A percentile compares a stretch with the other conserved stretches of the same genome.
Conservation (phyloP, 768 basidiomycete species). For the Pulveroboletus sp. region DNA sequence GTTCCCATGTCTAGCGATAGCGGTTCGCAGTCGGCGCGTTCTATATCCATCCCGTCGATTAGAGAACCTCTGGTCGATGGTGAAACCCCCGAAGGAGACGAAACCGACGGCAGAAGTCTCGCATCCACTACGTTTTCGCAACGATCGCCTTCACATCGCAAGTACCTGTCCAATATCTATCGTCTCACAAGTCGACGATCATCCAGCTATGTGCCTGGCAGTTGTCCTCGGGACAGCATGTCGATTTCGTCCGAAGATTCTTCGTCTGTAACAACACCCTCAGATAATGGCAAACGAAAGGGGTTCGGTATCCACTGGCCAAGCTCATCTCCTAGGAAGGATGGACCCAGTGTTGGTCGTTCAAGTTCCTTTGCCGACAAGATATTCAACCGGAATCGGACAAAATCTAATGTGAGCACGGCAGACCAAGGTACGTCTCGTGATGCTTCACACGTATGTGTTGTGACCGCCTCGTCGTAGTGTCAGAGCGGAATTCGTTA, state of each 20-base stretch:
- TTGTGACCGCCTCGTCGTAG: not conserved
- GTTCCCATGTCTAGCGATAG: conserved; percentile 14
- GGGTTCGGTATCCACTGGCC: conserved; percentile 43
- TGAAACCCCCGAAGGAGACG: conserved; percentile 22
- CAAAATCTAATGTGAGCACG: conserved; percentile 48
- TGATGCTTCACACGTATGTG: not conserved
- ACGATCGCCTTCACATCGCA: conserved; percentile 42
- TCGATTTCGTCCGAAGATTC: conserved; percentile 71
- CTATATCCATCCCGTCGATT: conserved; percentile 29
- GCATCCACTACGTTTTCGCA: conserved; percentile 43
- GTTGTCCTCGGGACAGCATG: conserved; percentile 53
- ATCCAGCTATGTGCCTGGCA: conserved; percentile 36
- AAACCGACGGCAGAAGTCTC: conserved; percentile 29
- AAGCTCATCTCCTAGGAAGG: conserved; percentile 49
- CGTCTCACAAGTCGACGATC: conserved; percentile 39
- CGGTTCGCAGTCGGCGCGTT: conserved; percentile 23
- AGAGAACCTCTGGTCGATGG: conserved; percentile 25
- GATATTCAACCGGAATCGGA: conserved; percentile 50
- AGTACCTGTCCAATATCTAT: conserved; percentile 47
- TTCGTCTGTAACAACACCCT: conserved; percentile 53
- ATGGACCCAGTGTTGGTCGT: conserved; percentile 35
- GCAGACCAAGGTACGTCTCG: conserved; percentile 39
- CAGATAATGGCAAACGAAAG: conserved; percentile 37
- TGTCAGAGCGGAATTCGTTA: conserved; percentile 25
- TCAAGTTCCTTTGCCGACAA: conserved; percentile 59